Evolutionary conservation across 2,329 filamentous ascomycete species (phyloP).

Genomic region (Stachybotrys echinatus): DNA sequence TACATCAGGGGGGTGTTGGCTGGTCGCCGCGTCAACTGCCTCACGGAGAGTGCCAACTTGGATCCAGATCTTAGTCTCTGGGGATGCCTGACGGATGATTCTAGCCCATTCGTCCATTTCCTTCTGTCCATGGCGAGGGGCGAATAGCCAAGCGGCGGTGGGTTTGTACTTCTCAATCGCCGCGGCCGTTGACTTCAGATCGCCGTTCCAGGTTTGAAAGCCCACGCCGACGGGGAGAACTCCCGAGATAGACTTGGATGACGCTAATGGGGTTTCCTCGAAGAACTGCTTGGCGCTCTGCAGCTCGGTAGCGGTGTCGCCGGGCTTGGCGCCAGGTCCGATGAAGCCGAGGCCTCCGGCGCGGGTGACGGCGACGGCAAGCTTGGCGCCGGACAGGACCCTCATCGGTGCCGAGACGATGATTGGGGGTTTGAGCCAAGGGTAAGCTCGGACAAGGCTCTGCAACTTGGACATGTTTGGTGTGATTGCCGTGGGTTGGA

Average conservation of each 20-base stretch:
- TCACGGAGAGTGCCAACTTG: constrained; percentile 45
- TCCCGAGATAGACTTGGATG: constrained; percentile 4
- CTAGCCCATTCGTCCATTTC: constrained; percentile 39
- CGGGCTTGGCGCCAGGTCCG: constrained; percentile 29
- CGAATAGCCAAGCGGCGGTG: constrained; percentile 43
- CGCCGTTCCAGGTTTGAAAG: constrained; percentile 38
- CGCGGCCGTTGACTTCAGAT: constrained; percentile 23
- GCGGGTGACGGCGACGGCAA: constrained; percentile 61
- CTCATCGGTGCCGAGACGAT: constrained; percentile 66
- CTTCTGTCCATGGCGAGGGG: constrained; percentile 27
- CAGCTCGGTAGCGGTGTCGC: constrained; percentile 23
- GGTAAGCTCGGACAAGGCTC: constrained; percentile 10
- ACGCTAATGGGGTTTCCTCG: constrained; percentile 5
- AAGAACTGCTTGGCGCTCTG: constrained; percentile 18
- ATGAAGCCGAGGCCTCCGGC: constrained; percentile 62
- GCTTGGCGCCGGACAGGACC: constrained; percentile 46
- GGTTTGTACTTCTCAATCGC: constrained; percentile 24
- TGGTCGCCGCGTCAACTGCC: constrained; percentile 33
- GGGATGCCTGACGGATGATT: constrained; percentile 31
- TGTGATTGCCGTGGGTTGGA: no score
- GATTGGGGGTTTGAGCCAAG: constrained; percentile 35
- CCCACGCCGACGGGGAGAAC: constrained; percentile 41
- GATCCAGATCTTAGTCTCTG: constrained; percentile 43
- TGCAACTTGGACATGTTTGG: background rate
- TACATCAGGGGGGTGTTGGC: constrained; percentile 35